A percentile compares a stretch with the other conserved stretches of the same genome.
phyloP scores from a whole-genome alignment of 2,329 filamentous ascomycete species.

The Cladosporium phlei region DNA sequence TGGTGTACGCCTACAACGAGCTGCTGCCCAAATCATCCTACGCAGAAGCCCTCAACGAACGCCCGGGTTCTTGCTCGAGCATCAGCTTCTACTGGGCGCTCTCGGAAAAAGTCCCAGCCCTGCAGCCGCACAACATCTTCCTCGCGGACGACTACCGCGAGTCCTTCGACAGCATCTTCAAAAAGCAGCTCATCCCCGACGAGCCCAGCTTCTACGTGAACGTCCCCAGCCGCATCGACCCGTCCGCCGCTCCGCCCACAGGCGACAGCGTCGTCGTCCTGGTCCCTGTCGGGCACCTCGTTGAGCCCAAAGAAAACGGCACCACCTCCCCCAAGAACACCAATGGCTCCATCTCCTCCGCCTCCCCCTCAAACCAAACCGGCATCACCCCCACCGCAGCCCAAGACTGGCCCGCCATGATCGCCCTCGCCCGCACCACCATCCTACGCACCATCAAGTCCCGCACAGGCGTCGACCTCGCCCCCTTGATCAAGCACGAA shows the following conservation, averaged over 20 bases:
- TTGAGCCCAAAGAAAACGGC: conserved; percentile 23
- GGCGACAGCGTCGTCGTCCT: conserved; percentile 65
- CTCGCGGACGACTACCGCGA: conserved; percentile 67
- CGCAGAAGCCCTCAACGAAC: conserved; percentile 42
- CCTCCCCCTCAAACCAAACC: conserved; percentile 25
- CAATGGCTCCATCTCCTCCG: conserved; percentile 19
- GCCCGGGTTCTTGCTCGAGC: conserved; percentile 62
- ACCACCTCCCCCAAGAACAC: conserved; percentile 1
- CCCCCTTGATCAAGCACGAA: conserved; percentile 55
- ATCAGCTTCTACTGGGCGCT: conserved; percentile 76
- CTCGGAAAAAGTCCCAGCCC: conserved; percentile 54
- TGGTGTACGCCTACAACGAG: conserved; percentile 70
- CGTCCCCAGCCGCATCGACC: conserved; percentile 65
- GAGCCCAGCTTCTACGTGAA: conserved; percentile 75
- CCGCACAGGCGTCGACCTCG: conserved; percentile 54
- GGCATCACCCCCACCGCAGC: conserved; percentile 38
- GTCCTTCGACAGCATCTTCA: conserved; percentile 73
- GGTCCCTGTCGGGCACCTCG: conserved; percentile 66
- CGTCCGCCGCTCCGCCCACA: conserved; percentile 60
- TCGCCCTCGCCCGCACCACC: conserved; percentile 53
- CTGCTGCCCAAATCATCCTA: conserved; percentile 53
- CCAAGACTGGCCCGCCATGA: conserved; percentile 60
- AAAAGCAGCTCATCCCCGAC: conserved; percentile 59
- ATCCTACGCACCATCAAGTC: conserved; percentile 58
- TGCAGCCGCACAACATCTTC: conserved; percentile 72